phyloP scores from a whole-genome alignment of 768 basidiomycete genomes.

The Suillus hirtellus region DNA sequence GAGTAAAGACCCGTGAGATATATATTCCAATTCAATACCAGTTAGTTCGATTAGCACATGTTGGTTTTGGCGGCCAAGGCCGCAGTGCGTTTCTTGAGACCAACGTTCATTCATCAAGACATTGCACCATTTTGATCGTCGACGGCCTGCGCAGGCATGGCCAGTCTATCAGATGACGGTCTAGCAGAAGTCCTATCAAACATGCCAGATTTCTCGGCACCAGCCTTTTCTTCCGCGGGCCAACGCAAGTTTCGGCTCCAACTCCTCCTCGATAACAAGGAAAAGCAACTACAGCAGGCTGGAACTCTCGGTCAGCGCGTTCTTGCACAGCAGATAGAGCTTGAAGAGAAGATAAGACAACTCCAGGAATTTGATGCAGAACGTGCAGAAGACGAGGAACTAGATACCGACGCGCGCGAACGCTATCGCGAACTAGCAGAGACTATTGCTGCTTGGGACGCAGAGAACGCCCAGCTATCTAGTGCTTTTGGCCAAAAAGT shows the following conservation, averaged over 20 bases:
- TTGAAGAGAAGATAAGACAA: conserved; percentile 84
- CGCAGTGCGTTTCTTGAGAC: conserved; percentile 7
- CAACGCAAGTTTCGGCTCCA: conserved; percentile 66
- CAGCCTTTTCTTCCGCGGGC: conserved; percentile 48
- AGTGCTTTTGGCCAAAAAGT: conserved; percentile 68
- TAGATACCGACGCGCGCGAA: conserved; percentile 67
- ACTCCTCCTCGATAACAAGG: conserved; percentile 82
- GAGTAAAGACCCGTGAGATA: conserved; percentile 5
- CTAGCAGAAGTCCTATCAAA: conserved; percentile 30
- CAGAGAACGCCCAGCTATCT: conserved; percentile 75
- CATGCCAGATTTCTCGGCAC: conserved; percentile 44
- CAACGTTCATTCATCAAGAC: conserved; percentile 13
- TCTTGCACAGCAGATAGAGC: conserved; percentile 89
- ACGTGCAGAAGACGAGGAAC: conserved; percentile 60
- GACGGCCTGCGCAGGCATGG: conserved; percentile 36
- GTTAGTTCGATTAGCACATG: conserved; percentile 1
- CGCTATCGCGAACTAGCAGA: conserved; percentile 77
- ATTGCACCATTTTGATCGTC: conserved; percentile 11
- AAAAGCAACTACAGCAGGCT: conserved; percentile 88
- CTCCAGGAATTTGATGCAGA: conserved; percentile 72
- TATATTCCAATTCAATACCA: background rate
- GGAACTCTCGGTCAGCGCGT: conserved; percentile 93
- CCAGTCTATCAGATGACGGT: conserved; percentile 41
- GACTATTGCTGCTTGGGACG: conserved; percentile 75
- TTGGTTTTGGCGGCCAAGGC: conserved; percentile 5